Evolutionary conservation across 805 yeast species (phyloP).

Genomic region (Candida sanyiensis): DNA sequence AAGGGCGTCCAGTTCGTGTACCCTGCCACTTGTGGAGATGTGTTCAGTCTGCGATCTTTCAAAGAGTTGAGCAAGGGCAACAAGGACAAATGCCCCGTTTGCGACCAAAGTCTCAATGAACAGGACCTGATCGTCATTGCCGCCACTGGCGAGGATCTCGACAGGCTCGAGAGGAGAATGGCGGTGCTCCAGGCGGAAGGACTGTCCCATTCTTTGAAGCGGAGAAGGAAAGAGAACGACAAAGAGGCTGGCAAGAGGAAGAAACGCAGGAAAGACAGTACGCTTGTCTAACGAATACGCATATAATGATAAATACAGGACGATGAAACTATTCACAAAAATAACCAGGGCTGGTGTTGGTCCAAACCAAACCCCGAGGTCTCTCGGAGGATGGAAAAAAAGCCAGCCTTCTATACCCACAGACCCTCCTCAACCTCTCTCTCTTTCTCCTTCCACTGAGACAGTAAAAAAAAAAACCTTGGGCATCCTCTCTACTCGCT

Average conservation of each 20-base stretch:
- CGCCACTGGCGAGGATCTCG: slow-evolving; percentile 23
- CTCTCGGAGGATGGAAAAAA: not conserved
- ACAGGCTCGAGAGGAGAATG: slow-evolving; percentile 21
- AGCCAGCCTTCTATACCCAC: not conserved
- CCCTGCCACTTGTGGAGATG: slow-evolving; percentile 42
- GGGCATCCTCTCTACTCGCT: too few species aligned
- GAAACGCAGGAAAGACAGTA: slow-evolving; percentile 6
- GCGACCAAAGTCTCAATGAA: slow-evolving; percentile 22
- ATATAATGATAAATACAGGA: slow-evolving; percentile 6
- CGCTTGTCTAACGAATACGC: slow-evolving; percentile 2
- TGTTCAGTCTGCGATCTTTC: slow-evolving; percentile 17
- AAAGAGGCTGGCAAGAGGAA: slow-evolving; percentile 14
- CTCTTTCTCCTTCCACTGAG: not conserved
- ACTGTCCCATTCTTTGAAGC: slow-evolving; percentile 34
- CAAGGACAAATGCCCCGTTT: slow-evolving; percentile 39
- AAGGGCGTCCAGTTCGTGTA: slow-evolving; percentile 37
- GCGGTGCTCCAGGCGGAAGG: slow-evolving; percentile 21
- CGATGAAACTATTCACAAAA: slow-evolving; percentile 6
- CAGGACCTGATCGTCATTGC: slow-evolving; percentile 36
- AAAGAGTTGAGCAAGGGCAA: slow-evolving; percentile 6
- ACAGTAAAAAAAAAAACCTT: not conserved
- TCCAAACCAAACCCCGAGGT: not conserved
- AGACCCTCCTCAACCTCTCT: not conserved
- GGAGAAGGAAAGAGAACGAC: slow-evolving; percentile 13
- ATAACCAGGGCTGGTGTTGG: not conserved